Base-by-base conservation (phyloP, 306 rosid species). In the Vicia sativa region DNA sequence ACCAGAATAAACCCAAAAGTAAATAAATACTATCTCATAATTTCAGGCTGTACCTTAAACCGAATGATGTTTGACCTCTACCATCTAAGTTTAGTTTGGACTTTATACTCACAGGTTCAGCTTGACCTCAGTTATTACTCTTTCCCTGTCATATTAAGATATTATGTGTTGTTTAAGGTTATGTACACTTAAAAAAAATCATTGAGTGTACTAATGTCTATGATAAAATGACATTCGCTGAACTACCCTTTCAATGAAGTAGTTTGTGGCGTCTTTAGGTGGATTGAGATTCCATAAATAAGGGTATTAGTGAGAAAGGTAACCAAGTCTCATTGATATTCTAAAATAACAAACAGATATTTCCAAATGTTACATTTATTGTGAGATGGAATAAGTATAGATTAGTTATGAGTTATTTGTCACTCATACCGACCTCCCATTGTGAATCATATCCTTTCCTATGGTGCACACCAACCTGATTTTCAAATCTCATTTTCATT, bases 381-480 rank as follows among this genome's bases (percentile, higher is more conserved):
- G 21, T 49, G 57, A 10, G 57, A 16, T 12, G 12, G 56, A 49
- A 49, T 7, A 49, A 49, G 11, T 49, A 11, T 60, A 60, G 10
- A 37, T 28, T 60, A 35, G 6, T 37, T 12, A 60, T 37, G 65
- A 61, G 18, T 38, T 18, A 61, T 14, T 18, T 38, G 29, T 59
- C 19, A 59, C 25, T 59, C 46, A 16, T 59, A 37, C 65, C 45
- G 16, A 10, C 45, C 43, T 34, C 64, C 64, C 65, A 37, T 16
- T 35, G 28, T 59, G 29, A 35, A 35, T 35, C 46, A 59, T 16
- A 35, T 10, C 45, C 65, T 15, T 59, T 28, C 28, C 45, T 59
- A 59, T 58, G 38, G 38, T 7, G 26, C 65, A 34, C 26, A 34
- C 45, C 44, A 35, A 4, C 65, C 45, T 34, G 18, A 15, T 34